These are phyloP conservation scores for Talaromyces stipitatus DNA, from an alignment of 495 filamentous ascomycete genomes.

Conservation along the genomic window DNA sequence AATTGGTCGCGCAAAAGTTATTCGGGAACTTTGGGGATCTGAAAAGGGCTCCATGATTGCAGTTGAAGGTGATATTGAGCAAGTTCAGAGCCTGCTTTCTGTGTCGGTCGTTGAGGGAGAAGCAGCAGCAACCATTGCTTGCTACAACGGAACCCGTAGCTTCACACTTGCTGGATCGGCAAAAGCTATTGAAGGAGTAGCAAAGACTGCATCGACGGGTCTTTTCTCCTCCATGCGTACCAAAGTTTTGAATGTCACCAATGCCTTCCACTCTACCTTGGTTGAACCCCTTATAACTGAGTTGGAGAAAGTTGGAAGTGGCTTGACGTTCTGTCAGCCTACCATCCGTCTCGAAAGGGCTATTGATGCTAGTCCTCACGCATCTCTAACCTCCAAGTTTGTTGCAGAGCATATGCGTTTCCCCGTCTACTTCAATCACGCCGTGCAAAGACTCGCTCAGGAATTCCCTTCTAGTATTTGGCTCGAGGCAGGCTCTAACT, in stretches of 20 bases:
- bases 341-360: constrained; percentile 20
- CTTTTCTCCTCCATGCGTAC: constrained; percentile 11
- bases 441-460: constrained; percentile 33
- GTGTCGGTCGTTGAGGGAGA: background rate
- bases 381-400: constrained; percentile 28
- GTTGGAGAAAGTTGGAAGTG: constrained; percentile 18
- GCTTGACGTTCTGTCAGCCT: constrained; percentile 18
- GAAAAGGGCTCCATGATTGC: constrained; percentile 36
- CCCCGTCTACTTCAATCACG: constrained; percentile 44
- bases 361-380: constrained; percentile 19
- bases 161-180: constrained; percentile 38
- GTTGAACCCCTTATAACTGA: constrained; percentile 28
- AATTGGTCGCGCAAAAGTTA: constrained; percentile 25
- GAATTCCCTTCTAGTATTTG: constrained; percentile 27
- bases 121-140: constrained; percentile 29
- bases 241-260: constrained; percentile 34
- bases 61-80: constrained; percentile 15
- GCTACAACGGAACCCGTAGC: constrained; percentile 41
- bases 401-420: constrained; percentile 38
- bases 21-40: constrained; percentile 27
- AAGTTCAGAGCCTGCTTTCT: background rate
- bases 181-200: constrained; percentile 20
- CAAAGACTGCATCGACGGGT: background rate
- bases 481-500: constrained; percentile 46
- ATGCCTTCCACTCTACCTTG: constrained; percentile 43